These are phyloP conservation scores for Fusarium sterilihyphosum DNA, from an alignment of 2,329 filamentous ascomycete species.

Conservation along the genomic window DNA sequence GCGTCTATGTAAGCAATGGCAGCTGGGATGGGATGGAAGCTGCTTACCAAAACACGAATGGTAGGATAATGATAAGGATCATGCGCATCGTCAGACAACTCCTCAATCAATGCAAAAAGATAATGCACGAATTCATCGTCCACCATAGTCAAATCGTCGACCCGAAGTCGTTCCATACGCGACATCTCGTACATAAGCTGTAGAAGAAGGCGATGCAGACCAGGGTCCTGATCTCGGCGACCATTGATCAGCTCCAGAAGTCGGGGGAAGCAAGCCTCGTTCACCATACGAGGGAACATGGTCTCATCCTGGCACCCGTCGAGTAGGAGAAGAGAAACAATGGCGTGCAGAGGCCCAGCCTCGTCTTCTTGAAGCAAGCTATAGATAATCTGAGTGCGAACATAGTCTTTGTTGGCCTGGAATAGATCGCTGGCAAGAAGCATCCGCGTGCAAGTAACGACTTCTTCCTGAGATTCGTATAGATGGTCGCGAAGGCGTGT, in stretches of 20 bases:
- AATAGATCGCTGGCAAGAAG: conserved; percentile 83
- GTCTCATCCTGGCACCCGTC: conserved; percentile 83
- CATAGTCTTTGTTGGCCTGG: conserved; percentile 79
- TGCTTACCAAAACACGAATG: conserved; percentile 85
- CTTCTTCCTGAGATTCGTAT: conserved; percentile 79
- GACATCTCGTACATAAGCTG: conserved; percentile 97
- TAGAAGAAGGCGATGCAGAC: conserved; percentile 82
- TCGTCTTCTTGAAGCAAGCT: conserved; percentile 93
- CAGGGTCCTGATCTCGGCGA: conserved; percentile 71
- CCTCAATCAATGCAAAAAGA: conserved; percentile 88
- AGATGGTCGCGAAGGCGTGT: conserved; percentile 80
- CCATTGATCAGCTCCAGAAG: conserved; percentile 83
- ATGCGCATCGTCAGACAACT: conserved; percentile 83
- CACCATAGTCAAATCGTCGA: conserved; percentile 79
- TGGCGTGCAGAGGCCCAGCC: conserved; percentile 78
- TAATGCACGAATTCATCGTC: conserved; percentile 85
- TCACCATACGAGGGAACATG: conserved; percentile 87
- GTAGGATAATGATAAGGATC: conserved; percentile 97
- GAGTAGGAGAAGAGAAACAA: conserved; percentile 84
- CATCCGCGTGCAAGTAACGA: conserved; percentile 81
- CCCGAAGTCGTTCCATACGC: conserved; percentile 82
- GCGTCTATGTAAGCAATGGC: conserved; percentile 28
- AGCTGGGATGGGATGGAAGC: not conserved
- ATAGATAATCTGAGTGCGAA: conserved; percentile 91
- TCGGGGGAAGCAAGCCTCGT: conserved; percentile 83